Evolutionary conservation across 2,329 filamentous ascomycete genomes (phyloP), one percentile per base, ranked within the genome.

Genomic region (Fusarium paranaense): DNA sequence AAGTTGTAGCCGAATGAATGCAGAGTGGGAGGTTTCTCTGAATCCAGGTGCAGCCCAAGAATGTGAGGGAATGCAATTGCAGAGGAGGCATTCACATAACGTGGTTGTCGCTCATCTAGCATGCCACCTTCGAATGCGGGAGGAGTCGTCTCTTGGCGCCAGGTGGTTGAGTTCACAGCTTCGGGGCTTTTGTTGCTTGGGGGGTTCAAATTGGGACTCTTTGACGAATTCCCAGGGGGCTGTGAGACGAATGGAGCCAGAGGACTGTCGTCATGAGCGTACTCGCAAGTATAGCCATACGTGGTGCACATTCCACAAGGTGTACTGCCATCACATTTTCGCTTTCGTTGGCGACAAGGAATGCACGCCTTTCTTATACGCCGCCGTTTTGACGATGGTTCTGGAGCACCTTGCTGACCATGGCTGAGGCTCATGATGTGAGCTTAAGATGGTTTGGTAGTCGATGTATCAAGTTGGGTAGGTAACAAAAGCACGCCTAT

Each of bases 311-410:
- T 74, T 66, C 63, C 73, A 52, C 76, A 78, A 25, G 76, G 74
- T 13, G 67, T 62, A n/a, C 63, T 27, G 63, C 58, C 67, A 62
- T 78, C 74, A 64, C 76, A 78, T 71, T 78, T 78, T 20, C 74
- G 69, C 66, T 78, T 78, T 40, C 76, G 73, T 57, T 76, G 69
- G 16, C 74, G 74, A 57, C 76, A 78, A 27, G 74, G 74, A 35
- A 69, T 74, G 64, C 74, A 78, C 54, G 74, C 76, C 45, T 71
- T 76, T 38, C 72, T 70, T 60, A 64, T 69, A 37, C 75, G 74
- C 2, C 32, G 30, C 13, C 40, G 30, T n/a, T 54, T 62, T 14
- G 20, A 30, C 14, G 25, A 25, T 4, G 30, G 32, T 5, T 33
- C 45, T 38, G 38, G 56, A 25, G 32, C 45, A 58, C 57, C 37